A percentile compares a stretch with the other conserved stretches of the same genome.
Evolutionary conservation across 805 yeast genomes (phyloP).

Genomic region (Ogataea angusta): DNA sequence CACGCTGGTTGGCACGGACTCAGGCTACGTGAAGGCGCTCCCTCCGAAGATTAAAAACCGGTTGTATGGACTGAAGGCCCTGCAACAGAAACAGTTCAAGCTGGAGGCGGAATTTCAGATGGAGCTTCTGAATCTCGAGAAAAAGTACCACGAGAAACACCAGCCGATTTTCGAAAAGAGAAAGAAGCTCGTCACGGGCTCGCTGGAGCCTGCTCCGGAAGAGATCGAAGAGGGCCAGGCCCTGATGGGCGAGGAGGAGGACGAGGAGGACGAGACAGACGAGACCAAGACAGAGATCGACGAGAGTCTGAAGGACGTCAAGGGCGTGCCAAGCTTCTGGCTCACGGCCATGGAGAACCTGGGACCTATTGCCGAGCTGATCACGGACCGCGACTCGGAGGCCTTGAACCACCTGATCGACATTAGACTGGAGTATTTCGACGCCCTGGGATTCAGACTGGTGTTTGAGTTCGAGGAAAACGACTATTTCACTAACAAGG

Average conservation of each 20-base stretch:
- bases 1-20: constrained; percentile 75
- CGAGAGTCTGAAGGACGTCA: constrained; percentile 35
- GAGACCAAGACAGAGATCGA: constrained; percentile 21
- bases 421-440: constrained; percentile 74
- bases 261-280: constrained; percentile 32
- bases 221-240: constrained; percentile 79
- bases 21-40: constrained; percentile 79
- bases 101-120: constrained; percentile 89
- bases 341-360: constrained; percentile 90
- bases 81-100: constrained; percentile 76
- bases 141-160: constrained; percentile 68
- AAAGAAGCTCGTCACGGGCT: constrained; percentile 68
- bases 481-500: constrained; percentile 70
- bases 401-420: constrained; percentile 68
- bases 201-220: constrained; percentile 68
- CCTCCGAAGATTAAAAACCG: constrained; percentile 72
- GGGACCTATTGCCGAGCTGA: constrained; percentile 73
- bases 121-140: constrained; percentile 83
- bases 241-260: constrained; percentile 47
- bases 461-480: constrained; percentile 77
- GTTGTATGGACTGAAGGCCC: constrained; percentile 74
- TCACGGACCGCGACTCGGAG: constrained; percentile 87
- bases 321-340: constrained; percentile 96
- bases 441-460: constrained; percentile 83
- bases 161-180: constrained; percentile 75